Base-by-base conservation (phyloP, 345 rosid species). In the Linum trigynum region DNA sequence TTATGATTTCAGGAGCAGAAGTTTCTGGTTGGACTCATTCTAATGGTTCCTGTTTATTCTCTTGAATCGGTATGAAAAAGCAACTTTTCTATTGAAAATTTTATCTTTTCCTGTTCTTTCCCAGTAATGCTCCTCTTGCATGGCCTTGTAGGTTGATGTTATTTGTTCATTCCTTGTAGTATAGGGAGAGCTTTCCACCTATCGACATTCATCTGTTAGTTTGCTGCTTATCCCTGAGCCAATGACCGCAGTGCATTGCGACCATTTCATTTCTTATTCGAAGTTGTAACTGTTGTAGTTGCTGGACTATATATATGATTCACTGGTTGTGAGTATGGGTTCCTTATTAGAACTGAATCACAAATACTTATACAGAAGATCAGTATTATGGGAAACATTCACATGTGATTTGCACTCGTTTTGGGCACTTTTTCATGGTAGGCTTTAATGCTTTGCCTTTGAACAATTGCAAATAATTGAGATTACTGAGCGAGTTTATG, bases 21-120 rank as follows among this genome's bases (percentile, higher is more conserved):
- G 73, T 94, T 94, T 76, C 79, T 94, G 72, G 82, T 90, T 61
- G 99, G 99, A 59, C 95, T 94, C 72, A 83, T 94, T 71, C 78
- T 94, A 74, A 90, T 94, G 99, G 99, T 94, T 71, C 99, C 99
- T 68, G 92, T 90, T 39, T 94, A 94, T 67, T 86, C 97, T 10
- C 72, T 90, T 55, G 99, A 94, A 78, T 94, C 99, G 87, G 99
- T 94, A 94, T 64, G 83, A 60, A 12, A 39, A 6, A 50, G 3
- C 1, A 36, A 9, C 16, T 38, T 8, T 55, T 62, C 65, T 32
- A 17, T 48, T 48, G 53, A 48, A 48, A 48, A 7, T 42, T 64
- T 32, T 57, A 17, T 64, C 72, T 2, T 32, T 32, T 65, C n/a
- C n/a, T n/a, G 32, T 36, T 41, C 17, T 38, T 16, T 39, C 55